Evolutionary conservation across 2,329 filamentous ascomycete species (phyloP).

Genomic region (Hypoxylon sp.): DNA sequence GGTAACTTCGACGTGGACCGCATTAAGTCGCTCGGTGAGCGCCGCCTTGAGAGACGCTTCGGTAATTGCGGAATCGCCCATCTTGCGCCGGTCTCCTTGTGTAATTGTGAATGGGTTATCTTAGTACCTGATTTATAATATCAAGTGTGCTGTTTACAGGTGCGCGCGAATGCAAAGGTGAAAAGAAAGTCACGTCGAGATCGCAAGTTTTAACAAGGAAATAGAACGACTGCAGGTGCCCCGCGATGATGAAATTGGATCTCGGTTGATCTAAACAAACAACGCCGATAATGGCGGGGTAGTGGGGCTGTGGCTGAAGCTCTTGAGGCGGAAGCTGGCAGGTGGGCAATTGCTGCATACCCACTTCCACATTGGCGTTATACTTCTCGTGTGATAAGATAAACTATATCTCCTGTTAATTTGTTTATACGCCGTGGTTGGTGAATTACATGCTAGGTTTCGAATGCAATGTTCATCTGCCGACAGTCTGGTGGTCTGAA

Average conservation of each 20-base stretch:
- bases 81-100: slow-evolving; percentile 46
- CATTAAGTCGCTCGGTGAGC: slow-evolving; percentile 78
- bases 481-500: slow-evolving; percentile 20
- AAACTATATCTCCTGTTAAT: slow-evolving; percentile 11
- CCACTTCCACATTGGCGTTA: slow-evolving; percentile 4
- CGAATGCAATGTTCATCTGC: slow-evolving; percentile 29
- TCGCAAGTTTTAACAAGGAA: slow-evolving; percentile 4
- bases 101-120: neutral
- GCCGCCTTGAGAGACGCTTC: slow-evolving; percentile 78
- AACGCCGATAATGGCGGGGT: slow-evolving; percentile 25
- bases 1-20: slow-evolving; percentile 86
- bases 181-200: neutral
- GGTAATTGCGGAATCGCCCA: slow-evolving; percentile 76
- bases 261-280: slow-evolving; percentile 13
- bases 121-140: neutral
- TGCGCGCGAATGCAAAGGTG: neutral
- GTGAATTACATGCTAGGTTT: neutral
- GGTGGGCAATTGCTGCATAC: neutral
- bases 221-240: slow-evolving; percentile 21
- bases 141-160: neutral
- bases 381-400: slow-evolving; percentile 17
- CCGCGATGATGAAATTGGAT: slow-evolving; percentile 42
- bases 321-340: slow-evolving; percentile 30
- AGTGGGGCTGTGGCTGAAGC: slow-evolving; percentile 34
- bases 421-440: neutral